phyloP scores from a whole-genome alignment of 495 filamentous ascomycete genomes.

The Cenococcum geophilum region DNA sequence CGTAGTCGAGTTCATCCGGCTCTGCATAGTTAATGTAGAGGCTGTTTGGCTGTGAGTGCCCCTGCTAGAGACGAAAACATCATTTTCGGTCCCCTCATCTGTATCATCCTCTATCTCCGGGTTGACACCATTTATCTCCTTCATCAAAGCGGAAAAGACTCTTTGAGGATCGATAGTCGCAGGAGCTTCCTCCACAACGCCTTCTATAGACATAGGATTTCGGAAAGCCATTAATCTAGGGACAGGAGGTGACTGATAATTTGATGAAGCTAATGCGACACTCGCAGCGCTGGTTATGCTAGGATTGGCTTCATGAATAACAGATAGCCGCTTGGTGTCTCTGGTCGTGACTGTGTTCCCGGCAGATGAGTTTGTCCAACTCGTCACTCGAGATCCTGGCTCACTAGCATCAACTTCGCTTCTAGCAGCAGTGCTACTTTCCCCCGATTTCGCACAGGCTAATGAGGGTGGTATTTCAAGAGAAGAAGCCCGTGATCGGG shows the following conservation, averaged over 20 bases:
- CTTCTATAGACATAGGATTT: conserved; percentile 22
- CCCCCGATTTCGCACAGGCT: conserved; percentile 2
- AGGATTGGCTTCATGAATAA: conserved; percentile 29
- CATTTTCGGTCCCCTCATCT: neutral
- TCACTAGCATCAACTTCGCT: conserved; percentile 18
- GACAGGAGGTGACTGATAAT: conserved; percentile 44
- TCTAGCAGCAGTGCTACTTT: conserved; percentile 13
- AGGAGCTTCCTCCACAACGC: conserved; percentile 5
- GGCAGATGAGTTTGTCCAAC: conserved; percentile 25
- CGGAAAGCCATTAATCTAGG: conserved; percentile 40
- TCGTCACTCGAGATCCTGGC: conserved; percentile 20
- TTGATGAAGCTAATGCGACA: conserved; percentile 34
- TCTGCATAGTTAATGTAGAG: conserved; percentile 5
- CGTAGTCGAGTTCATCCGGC: conserved; percentile 10
- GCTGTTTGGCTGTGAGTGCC: neutral
- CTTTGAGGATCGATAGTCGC: conserved; percentile 22
- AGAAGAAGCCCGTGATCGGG: conserved; percentile 4
- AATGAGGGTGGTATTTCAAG: neutral
- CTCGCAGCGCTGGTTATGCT: conserved; percentile 21
- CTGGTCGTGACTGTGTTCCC: conserved; percentile 16
- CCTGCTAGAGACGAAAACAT: conserved; percentile 7
- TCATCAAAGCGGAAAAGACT: conserved; percentile 29
- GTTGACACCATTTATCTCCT: conserved; percentile 11
- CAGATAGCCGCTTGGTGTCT: conserved; percentile 26
- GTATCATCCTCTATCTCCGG: too few relatives aligned